Evolutionary conservation across 345 rosid species (phyloP).

Genomic region (Zanthoxylum bungeanum): DNA sequence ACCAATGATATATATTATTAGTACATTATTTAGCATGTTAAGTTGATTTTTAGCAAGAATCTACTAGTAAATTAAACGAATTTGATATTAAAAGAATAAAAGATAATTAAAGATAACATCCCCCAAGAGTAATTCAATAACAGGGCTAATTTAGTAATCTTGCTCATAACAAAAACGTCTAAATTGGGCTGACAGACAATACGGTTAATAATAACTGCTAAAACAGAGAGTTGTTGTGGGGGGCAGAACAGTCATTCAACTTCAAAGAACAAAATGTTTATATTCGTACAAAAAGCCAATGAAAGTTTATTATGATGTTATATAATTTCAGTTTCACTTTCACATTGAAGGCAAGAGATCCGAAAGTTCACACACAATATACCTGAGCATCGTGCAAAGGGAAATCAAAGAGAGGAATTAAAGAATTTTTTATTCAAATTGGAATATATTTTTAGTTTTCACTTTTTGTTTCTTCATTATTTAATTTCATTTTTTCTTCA

Average conservation of each 20-base stretch:
- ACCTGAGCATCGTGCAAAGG: slow-evolving; percentile 30
- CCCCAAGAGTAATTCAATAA: background rate
- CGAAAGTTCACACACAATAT: slow-evolving; percentile 35
- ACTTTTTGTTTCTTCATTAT: slow-evolving; percentile 31
- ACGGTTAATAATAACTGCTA: slow-evolving; percentile 18
- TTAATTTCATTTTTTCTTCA: slow-evolving; percentile 6
- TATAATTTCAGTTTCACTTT: slow-evolving; percentile 31
- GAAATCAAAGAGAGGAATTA: slow-evolving; percentile 18
- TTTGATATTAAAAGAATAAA: no score
- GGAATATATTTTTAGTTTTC: slow-evolving; percentile 48
- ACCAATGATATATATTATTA: background rate
- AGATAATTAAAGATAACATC: background rate
- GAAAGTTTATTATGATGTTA: background rate
- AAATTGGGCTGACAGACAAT: background rate
- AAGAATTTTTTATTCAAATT: slow-evolving; percentile 29
- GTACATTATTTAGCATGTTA: background rate
- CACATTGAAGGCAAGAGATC: slow-evolving; percentile 35
- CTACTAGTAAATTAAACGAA: background rate
- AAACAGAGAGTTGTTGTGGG: slow-evolving; percentile 4
- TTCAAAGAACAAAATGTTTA: background rate
- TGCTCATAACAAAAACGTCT: background rate
- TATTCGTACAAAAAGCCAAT: background rate
- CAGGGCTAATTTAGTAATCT: background rate
- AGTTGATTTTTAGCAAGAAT: background rate
- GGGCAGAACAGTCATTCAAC: slow-evolving; percentile 33